Percentiles rank a stretch among this genome's conserved stretches.
Evolutionary conservation across 2,329 filamentous ascomycete genomes (phyloP).

Genomic region (Colletotrichum liaoningense): DNA sequence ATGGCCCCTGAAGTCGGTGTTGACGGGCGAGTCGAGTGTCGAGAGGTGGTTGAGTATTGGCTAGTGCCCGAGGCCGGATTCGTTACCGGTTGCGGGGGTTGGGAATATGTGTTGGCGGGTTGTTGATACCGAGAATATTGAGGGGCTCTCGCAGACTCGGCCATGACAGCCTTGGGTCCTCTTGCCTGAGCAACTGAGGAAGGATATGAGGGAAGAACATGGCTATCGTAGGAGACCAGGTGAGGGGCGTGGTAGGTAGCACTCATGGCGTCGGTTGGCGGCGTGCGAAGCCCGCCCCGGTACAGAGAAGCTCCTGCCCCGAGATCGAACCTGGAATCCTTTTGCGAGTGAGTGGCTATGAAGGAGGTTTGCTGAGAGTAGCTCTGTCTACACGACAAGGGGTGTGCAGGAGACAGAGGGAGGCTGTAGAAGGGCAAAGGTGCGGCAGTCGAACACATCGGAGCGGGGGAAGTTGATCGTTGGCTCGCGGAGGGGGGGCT

Average conservation of each 20-base stretch:
- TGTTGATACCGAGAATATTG: conserved; percentile 47
- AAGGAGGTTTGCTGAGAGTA: conserved; percentile 8
- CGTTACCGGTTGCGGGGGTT: conserved; percentile 19
- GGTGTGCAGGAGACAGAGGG: conserved; percentile 35
- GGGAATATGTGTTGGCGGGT: conserved; percentile 33
- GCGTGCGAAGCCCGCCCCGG: conserved; percentile 59
- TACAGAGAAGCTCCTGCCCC: conserved; percentile 40
- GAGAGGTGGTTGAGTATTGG: conserved; percentile 42
- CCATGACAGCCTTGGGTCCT: conserved; percentile 45
- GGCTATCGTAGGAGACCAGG: conserved; percentile 59
- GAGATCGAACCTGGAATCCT: conserved; percentile 20
- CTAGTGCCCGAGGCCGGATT: conserved; percentile 34
- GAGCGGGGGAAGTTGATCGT: conserved; percentile 20
- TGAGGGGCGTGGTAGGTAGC: conserved; percentile 60
- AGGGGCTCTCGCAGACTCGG: conserved; percentile 46
- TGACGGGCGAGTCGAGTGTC: conserved; percentile 48
- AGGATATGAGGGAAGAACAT: conserved; percentile 56
- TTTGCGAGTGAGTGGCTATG: conserved; percentile 4
- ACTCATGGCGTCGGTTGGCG: conserved; percentile 65
- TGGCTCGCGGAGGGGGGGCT: conserved; percentile 12
- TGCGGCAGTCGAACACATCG: conserved; percentile 42
- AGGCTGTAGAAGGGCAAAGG: conserved; percentile 35
- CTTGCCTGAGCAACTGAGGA: conserved; percentile 47
- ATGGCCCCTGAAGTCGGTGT: conserved; percentile 50
- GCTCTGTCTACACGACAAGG: conserved; percentile 27